Base-by-base conservation (phyloP, 2,329 filamentous ascomycete species). In the Rhinocladiella similis region DNA sequence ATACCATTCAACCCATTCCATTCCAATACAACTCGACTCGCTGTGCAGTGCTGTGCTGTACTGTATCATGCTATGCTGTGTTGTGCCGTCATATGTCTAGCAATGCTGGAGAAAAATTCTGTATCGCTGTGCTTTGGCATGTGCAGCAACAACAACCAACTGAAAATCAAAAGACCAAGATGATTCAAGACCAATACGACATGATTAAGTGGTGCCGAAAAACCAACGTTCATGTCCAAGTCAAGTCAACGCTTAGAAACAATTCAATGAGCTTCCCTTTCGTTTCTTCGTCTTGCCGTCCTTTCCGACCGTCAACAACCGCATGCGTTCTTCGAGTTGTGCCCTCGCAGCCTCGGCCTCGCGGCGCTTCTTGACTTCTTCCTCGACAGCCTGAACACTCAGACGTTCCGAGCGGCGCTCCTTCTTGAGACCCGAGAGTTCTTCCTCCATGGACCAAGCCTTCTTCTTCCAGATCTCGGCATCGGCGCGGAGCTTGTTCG, bases 321-420 rank as follows among this genome's bases (percentile, higher is more conserved):
- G 91, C 86, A 99, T 99, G 54, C 93, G 85, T 77, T 96, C 91
- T 76, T 99, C 93, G 22, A 99, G 83, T 68, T 96, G 90, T 38
- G 88, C 89, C 52, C 89, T 83, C 42, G 94, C 94, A 63, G 89
- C 85, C 78, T 99, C 94, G 35, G 95, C 92, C 61, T 93, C 90
- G 63, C 91, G 83, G 59, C 94, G 83, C 77, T 96, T 95, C 77
- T 90, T 93, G 66, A 93, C 85, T 81, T 99, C 94, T 75, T 99
- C 93, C 72, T 99, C 95, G 19, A 97, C 90, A 59, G 91, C 90
- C 72, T 96, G 91, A 65, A 97, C 82, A 62, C 82, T 86, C 61
- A 86, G 80, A 29, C 85, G 78, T 33, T 81, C 82, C 36, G 78
- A 80, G 65, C 77, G 80, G 56, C 80, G 76, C 70, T 86, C 83